A percentile compares a stretch with the other conserved stretches of the same genome.
These are phyloP conservation scores for Sambucus nigra DNA, from an alignment of 129 eudicot species.

Conservation along the genomic window DNA sequence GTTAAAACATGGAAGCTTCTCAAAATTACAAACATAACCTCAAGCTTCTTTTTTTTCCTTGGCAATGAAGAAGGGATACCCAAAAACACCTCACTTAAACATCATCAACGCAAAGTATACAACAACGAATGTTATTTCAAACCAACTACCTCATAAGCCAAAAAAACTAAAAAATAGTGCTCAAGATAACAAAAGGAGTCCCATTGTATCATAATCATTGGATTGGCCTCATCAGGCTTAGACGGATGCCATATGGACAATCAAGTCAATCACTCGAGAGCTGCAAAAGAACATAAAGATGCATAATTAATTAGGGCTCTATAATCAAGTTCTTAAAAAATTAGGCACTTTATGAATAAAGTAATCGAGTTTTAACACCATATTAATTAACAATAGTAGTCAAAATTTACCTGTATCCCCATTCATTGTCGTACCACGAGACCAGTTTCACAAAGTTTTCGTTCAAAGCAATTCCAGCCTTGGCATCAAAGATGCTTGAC, in stretches of 20 bases:
- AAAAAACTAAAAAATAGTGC: neutral
- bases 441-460: slow-evolving; percentile 73
- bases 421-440: slow-evolving; percentile 77
- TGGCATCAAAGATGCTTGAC: slow-evolving; percentile 85
- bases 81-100: neutral
- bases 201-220: neutral
- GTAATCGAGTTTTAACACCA: neutral
- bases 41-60: too few species aligned
- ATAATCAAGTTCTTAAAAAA: too few species aligned
- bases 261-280: slow-evolving; percentile 72
- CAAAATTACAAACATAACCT: too few species aligned
- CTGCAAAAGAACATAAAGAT: slow-evolving; percentile 30
- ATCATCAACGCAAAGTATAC: slow-evolving; percentile 2
- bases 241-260: slow-evolving; percentile 69
- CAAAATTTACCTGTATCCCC: slow-evolving; percentile 66
- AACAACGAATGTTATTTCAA: slow-evolving; percentile 9
- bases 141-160: neutral
- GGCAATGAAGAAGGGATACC: neutral
- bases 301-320: neutral
- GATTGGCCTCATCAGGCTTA: slow-evolving; percentile 20
- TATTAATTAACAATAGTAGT: neutral
- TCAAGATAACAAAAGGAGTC: neutral
- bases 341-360: neutral
- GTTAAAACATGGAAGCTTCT: too few species aligned
- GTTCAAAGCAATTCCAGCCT: slow-evolving; percentile 81